These are phyloP conservation scores for Trichothecium sympodiale DNA, from an alignment of 2,329 filamentous ascomycete genomes.

Conservation along the genomic window DNA sequence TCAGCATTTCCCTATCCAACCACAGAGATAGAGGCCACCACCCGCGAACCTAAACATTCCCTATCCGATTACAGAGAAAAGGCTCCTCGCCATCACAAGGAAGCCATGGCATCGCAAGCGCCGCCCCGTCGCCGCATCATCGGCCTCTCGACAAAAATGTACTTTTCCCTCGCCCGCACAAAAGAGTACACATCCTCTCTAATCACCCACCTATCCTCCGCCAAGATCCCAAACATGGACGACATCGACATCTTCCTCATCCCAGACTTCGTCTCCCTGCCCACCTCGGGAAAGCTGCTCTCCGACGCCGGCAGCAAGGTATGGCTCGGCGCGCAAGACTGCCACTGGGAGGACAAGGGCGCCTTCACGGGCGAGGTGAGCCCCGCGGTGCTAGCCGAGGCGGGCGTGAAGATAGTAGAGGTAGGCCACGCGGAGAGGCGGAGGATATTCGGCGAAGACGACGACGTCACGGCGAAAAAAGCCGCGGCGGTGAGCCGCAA, in stretches of 20 bases:
- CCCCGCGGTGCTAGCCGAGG: conserved; percentile 51
- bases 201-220: conserved; percentile 30
- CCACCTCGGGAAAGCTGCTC: conserved; percentile 38
- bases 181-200: conserved; percentile 42
- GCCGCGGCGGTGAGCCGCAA: conserved; percentile 56
- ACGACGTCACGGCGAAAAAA: conserved; percentile 55
- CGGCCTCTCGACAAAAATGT: conserved; percentile 70
- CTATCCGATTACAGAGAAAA: too few relatives aligned
- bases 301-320: conserved; percentile 22
- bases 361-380: conserved; percentile 73
- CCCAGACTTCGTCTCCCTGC: conserved; percentile 63
- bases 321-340: conserved; percentile 66
- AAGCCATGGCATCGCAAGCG: not conserved
- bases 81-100: not conserved
- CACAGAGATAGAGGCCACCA: too few relatives aligned
- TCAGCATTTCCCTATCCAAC: too few relatives aligned
- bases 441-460: conserved; percentile 63
- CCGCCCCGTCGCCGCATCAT: conserved; percentile 43
- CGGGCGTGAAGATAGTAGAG: conserved; percentile 64
- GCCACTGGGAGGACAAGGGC: conserved; percentile 57
- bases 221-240: conserved; percentile 21
- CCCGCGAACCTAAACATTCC: too few relatives aligned
- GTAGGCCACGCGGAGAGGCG: conserved; percentile 74
- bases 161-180: conserved; percentile 60
- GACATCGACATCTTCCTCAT: conserved; percentile 64